These are phyloP conservation scores for Cytospora mali DNA, from an alignment of 2,329 filamentous ascomycete species.

Conservation along the genomic window DNA sequence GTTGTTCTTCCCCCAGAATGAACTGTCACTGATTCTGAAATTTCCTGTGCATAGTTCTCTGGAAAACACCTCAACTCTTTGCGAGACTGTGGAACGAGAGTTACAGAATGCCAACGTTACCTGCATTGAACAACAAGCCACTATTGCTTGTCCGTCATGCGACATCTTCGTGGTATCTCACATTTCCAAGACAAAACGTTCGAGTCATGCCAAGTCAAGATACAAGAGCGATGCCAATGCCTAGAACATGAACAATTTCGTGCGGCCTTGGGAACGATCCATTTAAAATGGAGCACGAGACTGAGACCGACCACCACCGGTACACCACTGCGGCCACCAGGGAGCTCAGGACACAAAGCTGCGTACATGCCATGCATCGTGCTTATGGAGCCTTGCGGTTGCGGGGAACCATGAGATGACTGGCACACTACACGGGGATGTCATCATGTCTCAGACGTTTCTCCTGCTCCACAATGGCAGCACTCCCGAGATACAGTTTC, in stretches of 20 bases:
- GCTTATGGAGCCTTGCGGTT: background rate
- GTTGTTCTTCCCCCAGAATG: too few relatives aligned
- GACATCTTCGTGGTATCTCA: background rate
- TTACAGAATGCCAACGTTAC: too few relatives aligned
- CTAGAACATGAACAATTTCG: background rate
- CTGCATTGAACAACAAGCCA: background rate
- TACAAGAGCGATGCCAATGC: background rate
- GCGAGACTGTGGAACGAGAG: too few relatives aligned
- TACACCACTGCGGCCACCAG: background rate
- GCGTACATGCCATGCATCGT: background rate
- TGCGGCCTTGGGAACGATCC: background rate
- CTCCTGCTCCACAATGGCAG: background rate
- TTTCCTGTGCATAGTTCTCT: too few relatives aligned
- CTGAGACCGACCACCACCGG: background rate
- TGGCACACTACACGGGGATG: background rate
- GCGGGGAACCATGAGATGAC: background rate
- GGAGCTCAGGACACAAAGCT: slow-evolving; percentile 7
- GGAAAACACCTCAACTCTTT: too few relatives aligned
- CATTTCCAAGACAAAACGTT: background rate
- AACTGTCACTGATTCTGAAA: too few relatives aligned
- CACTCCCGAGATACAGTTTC: background rate
- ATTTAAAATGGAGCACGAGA: background rate
- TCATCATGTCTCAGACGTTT: background rate
- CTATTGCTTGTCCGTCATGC: background rate
- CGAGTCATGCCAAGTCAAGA: background rate